These are phyloP conservation scores for Phoma sp. DNA, from an alignment of 2,329 filamentous ascomycete species.

Conservation along the genomic window DNA sequence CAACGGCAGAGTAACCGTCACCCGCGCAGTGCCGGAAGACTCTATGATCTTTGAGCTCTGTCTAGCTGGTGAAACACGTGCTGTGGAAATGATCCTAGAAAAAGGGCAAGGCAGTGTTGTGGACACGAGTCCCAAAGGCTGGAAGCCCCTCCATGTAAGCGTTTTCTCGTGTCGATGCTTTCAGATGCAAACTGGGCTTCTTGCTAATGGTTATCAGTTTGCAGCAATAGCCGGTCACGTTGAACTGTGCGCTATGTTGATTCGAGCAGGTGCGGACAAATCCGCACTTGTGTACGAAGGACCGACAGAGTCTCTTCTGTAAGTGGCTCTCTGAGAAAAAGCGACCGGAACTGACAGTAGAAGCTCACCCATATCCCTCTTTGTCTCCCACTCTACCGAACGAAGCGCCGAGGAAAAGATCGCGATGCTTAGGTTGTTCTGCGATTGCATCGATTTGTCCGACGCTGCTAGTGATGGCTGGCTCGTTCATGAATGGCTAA, in stretches of 20 bases:
- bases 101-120: conserved; percentile 19
- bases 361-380: conserved; percentile 21
- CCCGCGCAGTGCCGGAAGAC: conserved; percentile 19
- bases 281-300: conserved; percentile 24
- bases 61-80: conserved; percentile 15
- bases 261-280: conserved; percentile 22
- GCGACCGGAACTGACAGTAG: neutral
- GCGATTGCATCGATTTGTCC: conserved; percentile 23
- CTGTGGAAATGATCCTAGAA: conserved; percentile 18
- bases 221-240: conserved; percentile 21
- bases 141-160: conserved; percentile 22
- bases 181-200: neutral
- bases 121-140: conserved; percentile 23
- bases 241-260: conserved; percentile 18
- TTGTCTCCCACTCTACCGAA: conserved; percentile 12
- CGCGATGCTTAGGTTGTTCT: conserved; percentile 23
- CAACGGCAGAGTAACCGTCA: conserved; percentile 19
- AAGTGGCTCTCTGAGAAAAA: neutral
- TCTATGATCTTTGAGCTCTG: conserved; percentile 23
- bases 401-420: conserved; percentile 17
- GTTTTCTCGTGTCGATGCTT: neutral
- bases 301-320: conserved; percentile 17
- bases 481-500: conserved; percentile 24
- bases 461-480: conserved; percentile 19
- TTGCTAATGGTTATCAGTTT: conserved; percentile 8